These are phyloP conservation scores for Sisymbrium altissimum DNA, from an alignment of 345 rosid genomes.

Conservation along the genomic window DNA sequence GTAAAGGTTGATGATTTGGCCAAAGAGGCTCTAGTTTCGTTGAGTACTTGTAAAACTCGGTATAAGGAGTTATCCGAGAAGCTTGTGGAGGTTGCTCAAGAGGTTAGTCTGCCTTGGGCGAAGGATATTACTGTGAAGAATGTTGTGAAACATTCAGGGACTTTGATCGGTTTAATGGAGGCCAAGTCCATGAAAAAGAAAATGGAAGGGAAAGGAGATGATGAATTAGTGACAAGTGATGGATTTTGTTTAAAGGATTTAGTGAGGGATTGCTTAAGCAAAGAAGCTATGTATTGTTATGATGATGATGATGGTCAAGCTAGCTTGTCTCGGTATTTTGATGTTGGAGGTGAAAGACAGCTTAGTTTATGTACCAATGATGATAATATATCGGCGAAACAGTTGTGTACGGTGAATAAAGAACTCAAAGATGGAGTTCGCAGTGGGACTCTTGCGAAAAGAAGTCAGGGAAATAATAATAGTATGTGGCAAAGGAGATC, in stretches of 20 bases:
- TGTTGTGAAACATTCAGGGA: constrained; percentile 52
- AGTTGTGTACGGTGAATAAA: constrained; percentile 42
- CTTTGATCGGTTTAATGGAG: constrained; percentile 69
- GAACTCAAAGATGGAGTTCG: constrained; percentile 37
- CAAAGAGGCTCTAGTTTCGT: constrained; percentile 34
- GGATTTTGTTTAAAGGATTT: constrained; percentile 33
- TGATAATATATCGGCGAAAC: constrained; percentile 43
- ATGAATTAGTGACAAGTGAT: background rate
- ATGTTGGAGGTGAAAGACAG: constrained; percentile 21
- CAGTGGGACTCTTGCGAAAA: background rate
- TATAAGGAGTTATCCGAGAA: constrained; percentile 60
- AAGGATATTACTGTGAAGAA: constrained; percentile 69
- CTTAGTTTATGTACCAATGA: background rate
- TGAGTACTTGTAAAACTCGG: constrained; percentile 45
- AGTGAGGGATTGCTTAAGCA: constrained; percentile 47
- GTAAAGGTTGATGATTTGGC: constrained; percentile 57
- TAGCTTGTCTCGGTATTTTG: constrained; percentile 35
- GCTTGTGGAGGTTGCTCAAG: constrained; percentile 64
- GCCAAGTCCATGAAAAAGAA: constrained; percentile 52
- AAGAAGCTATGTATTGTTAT: constrained; percentile 33
- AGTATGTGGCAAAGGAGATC: background rate
- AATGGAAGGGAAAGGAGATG: background rate
- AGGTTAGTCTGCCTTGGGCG: constrained; percentile 68
- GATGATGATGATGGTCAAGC: constrained; percentile 17
- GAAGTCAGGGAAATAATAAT: background rate